Conservation (phyloP, 371 early-diverging fungal genomes). For the Rhizopus microsporus region DNA sequence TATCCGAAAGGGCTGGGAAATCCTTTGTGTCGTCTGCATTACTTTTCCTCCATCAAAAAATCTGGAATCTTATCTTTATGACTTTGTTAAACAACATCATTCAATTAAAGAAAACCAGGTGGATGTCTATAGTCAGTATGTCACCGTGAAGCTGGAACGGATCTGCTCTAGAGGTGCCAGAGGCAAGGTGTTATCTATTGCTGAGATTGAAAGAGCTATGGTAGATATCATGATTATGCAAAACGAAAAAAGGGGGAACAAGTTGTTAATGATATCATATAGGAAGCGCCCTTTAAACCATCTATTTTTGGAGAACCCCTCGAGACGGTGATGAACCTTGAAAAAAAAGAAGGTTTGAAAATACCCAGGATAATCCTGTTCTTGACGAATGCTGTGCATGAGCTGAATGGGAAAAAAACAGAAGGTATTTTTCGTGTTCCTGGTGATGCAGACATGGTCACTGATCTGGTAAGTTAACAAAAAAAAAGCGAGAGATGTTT, state of each 20-base stretch:
- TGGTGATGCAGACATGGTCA: slow-evolving; percentile 89
- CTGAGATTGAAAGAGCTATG: slow-evolving; percentile 83
- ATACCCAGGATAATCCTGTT: slow-evolving; percentile 88
- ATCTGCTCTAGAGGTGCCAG: slow-evolving; percentile 80
- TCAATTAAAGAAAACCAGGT: slow-evolving; percentile 50
- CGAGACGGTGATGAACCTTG: slow-evolving; percentile 77
- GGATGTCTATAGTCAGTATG: slow-evolving; percentile 62
- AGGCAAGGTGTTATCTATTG: slow-evolving; percentile 71
- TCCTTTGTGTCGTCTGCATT: slow-evolving; percentile 77
- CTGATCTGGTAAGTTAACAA: slow-evolving; percentile 62
- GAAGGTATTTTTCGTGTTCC: slow-evolving; percentile 98
- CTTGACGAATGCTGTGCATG: slow-evolving; percentile 73
- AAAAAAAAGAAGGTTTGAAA: slow-evolving; percentile 39
- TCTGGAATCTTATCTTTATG: slow-evolving; percentile 79
- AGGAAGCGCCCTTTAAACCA: slow-evolving; percentile 84
- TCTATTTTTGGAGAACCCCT: slow-evolving; percentile 94
- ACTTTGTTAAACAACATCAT: slow-evolving; percentile 69
- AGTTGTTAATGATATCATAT: slow-evolving; percentile 8
- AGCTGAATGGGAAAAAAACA: slow-evolving; percentile 74
- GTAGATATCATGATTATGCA: slow-evolving; percentile 21
- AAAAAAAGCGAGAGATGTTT: not conserved
- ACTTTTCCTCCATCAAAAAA: slow-evolving; percentile 93
- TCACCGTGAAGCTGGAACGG: slow-evolving; percentile 65
- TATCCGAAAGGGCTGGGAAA: slow-evolving; percentile 84
- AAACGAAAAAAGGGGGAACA: slow-evolving; percentile 3